A percentile compares a stretch with the other conserved stretches of the same genome.
Evolutionary conservation across 305 asterid genomes (phyloP).

Genomic region (Petunia hybrid): DNA sequence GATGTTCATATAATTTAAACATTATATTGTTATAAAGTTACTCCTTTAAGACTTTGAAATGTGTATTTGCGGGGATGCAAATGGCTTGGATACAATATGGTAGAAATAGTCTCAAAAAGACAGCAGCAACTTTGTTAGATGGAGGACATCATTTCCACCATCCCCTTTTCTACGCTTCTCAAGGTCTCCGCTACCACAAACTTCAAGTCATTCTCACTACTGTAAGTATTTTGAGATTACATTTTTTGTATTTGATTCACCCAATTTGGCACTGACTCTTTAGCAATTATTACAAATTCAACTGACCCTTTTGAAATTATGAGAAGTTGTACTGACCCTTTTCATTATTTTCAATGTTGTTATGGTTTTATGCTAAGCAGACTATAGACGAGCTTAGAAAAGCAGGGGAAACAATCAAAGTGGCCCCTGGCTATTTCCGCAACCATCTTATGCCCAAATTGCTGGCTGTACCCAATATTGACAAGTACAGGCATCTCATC

Average conservation of each 20-base stretch:
- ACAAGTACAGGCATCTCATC: conserved; percentile 75
- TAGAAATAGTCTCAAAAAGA: conserved; percentile 47
- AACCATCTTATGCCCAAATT: conserved; percentile 96
- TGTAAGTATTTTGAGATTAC: conserved; percentile 50
- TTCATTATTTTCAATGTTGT: not conserved
- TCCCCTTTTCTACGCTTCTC: conserved; percentile 74
- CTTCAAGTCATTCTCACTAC: conserved; percentile 90
- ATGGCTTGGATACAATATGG: conserved; percentile 63
- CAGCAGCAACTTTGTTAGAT: conserved; percentile 31
- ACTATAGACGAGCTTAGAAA: conserved; percentile 80
- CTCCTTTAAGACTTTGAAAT: too few relatives aligned
- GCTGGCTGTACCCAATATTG: conserved; percentile 86
- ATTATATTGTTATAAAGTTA: too few relatives aligned
- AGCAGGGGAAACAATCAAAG: conserved; percentile 90
- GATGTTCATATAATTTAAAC: too few relatives aligned
- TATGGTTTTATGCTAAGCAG: conserved; percentile 41
- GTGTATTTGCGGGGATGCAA: not conserved
- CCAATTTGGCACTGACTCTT: conserved; percentile 2
- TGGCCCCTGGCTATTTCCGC: conserved; percentile 95
- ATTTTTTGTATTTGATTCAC: not conserved
- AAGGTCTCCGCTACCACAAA: conserved; percentile 86
- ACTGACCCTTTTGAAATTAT: too few relatives aligned
- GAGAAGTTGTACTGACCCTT: not conserved
- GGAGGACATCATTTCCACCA: conserved; percentile 55
- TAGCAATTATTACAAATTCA: not conserved